Conservation (phyloP, 225 moss, liverwort and hornwort genomes). For the Thuidium tamariscinum region DNA sequence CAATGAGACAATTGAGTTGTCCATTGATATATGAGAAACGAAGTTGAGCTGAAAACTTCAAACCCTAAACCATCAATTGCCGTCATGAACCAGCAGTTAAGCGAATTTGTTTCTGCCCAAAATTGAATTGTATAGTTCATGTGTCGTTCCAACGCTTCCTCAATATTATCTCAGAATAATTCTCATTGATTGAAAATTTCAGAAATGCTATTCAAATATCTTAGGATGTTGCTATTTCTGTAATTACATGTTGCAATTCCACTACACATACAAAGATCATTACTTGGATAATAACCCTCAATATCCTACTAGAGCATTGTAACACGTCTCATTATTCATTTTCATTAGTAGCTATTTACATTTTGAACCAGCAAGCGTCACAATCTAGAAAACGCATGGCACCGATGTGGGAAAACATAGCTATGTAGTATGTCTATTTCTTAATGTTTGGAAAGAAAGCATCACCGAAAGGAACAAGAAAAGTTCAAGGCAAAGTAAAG, state of each 20-base stretch:
- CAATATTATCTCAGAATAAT: background rate
- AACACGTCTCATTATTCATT: background rate
- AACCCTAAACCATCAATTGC: background rate
- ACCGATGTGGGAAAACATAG: background rate
- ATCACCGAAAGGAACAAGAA: background rate
- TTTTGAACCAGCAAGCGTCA: background rate
- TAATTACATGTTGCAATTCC: background rate
- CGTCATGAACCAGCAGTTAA: background rate
- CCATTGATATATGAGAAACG: background rate
- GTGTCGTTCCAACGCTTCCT: background rate
- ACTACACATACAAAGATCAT: background rate
- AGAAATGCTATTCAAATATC: background rate
- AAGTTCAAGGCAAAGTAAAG: background rate
- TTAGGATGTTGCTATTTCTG: background rate
- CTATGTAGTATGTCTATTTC: background rate
- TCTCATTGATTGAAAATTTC: background rate
- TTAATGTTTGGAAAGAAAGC: background rate
- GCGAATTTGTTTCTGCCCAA: background rate
- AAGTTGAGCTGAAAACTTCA: background rate
- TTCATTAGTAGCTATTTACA: background rate
- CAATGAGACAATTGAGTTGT: background rate
- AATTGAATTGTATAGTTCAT: background rate
- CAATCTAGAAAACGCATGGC: background rate
- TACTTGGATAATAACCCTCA: background rate
- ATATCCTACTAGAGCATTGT: background rate